phyloP scores from a whole-genome alignment of 257 asterid genomes.

The Ehretia macrophylla region DNA sequence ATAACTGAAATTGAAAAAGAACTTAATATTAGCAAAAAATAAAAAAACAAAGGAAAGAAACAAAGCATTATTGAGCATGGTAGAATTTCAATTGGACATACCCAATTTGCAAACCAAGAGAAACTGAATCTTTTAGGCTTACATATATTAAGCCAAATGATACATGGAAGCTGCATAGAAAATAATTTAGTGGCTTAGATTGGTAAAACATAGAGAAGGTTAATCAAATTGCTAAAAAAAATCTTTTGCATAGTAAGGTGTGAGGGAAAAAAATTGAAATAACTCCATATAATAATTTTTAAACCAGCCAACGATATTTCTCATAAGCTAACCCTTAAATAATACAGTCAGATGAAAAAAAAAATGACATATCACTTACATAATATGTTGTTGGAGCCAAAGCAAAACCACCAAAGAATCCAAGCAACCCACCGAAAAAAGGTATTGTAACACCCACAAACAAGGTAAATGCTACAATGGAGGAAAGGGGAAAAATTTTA shows the following conservation, averaged over 20 bases:
- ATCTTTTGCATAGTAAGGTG: too few species aligned
- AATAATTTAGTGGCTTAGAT: not conserved
- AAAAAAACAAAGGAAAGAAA: constrained; percentile 1
- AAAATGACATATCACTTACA: constrained; percentile 51
- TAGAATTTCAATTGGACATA: constrained; percentile 1
- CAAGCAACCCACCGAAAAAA: constrained; percentile 79
- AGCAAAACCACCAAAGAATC: constrained; percentile 89
- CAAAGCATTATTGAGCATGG: not conserved
- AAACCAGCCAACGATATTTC: too few species aligned
- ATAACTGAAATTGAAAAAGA: constrained; percentile 3
- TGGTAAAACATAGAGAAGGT: too few species aligned
- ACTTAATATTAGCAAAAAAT: not conserved
- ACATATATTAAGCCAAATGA: constrained; percentile 29
- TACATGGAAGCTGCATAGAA: constrained; percentile 31
- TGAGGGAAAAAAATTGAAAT: too few species aligned
- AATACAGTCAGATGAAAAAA: too few species aligned
- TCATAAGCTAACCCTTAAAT: too few species aligned
- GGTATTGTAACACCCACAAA: constrained; percentile 65
- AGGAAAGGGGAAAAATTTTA: not conserved
- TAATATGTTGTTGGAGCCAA: constrained; percentile 73
- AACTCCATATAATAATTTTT: too few species aligned
- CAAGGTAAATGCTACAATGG: constrained; percentile 49
- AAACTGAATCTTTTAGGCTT: constrained; percentile 27
- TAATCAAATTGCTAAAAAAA: too few species aligned
- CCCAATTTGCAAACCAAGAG: constrained; percentile 35